These are phyloP conservation scores for Venturia carpophila DNA, from an alignment of 2,329 filamentous ascomycete species.

Conservation along the genomic window DNA sequence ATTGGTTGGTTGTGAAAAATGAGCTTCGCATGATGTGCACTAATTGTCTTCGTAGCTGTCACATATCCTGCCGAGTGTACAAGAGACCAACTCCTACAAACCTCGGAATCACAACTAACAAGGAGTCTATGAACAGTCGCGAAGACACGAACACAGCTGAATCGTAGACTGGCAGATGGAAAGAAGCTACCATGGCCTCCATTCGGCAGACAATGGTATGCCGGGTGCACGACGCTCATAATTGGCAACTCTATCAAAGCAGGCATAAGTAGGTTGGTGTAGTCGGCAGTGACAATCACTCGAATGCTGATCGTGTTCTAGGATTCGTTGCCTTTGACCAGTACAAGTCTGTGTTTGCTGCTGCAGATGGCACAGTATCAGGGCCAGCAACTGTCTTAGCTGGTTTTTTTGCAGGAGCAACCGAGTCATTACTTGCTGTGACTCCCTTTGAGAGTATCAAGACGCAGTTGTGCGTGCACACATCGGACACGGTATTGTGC, in stretches of 20 bases:
- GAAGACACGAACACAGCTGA: constrained; percentile 91
- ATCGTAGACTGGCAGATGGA: constrained; percentile 68
- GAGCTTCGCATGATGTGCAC: constrained; percentile 18
- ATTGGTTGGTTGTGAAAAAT: constrained; percentile 55
- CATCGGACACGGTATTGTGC: neutral
- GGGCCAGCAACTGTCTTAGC: constrained; percentile 87
- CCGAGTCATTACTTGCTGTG: constrained; percentile 85
- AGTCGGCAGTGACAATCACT: neutral
- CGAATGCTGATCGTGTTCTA: constrained; percentile 27
- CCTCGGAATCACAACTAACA: constrained; percentile 13
- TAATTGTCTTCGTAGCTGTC: constrained; percentile 52
- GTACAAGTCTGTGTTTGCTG: constrained; percentile 76
- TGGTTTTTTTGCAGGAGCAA: constrained; percentile 89
- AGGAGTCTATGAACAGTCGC: constrained; percentile 52
- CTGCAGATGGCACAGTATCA: constrained; percentile 78
- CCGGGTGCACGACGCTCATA: constrained; percentile 92
- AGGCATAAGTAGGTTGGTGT: constrained; percentile 64
- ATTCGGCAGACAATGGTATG: constrained; percentile 93
- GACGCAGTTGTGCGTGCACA: constrained; percentile 59
- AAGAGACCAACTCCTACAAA: constrained; percentile 19
- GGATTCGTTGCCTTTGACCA: constrained; percentile 94
- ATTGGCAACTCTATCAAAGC: constrained; percentile 96
- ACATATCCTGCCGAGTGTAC: constrained; percentile 94
- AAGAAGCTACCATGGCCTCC: constrained; percentile 92
- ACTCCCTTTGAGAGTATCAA: constrained; percentile 98